These are phyloP conservation scores for Pluteus cervinus DNA, from an alignment of 768 basidiomycete species.

Conservation along the genomic window DNA sequence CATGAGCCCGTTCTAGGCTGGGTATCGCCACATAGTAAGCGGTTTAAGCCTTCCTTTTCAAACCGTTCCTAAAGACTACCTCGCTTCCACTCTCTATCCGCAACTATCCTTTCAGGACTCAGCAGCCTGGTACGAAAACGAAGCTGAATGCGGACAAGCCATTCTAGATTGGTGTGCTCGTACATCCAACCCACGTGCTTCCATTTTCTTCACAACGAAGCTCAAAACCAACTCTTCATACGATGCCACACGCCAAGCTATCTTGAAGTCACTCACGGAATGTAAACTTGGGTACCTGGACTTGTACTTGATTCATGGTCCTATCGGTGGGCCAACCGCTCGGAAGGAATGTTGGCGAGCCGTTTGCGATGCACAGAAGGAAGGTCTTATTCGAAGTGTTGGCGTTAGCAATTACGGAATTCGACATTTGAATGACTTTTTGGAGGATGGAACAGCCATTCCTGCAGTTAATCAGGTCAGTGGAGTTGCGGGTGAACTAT, in stretches of 20 bases:
- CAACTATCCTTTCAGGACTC: slow-evolving; percentile 31
- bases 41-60: slow-evolving; percentile 3
- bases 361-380: slow-evolving; percentile 55
- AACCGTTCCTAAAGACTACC: slow-evolving; percentile 13
- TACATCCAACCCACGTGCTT: slow-evolving; percentile 44
- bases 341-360: slow-evolving; percentile 63
- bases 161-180: slow-evolving; percentile 47
- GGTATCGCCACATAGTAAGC: slow-evolving; percentile 59
- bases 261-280: slow-evolving; percentile 44
- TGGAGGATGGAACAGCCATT: slow-evolving; percentile 36
- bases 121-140: slow-evolving; percentile 58
- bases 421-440: slow-evolving; percentile 50
- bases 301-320: slow-evolving; percentile 66
- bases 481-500: no score
- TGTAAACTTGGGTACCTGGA: slow-evolving; percentile 63
- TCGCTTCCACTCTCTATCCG: slow-evolving; percentile 13
- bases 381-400: slow-evolving; percentile 52
- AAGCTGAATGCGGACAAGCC: slow-evolving; percentile 55
- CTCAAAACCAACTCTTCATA: slow-evolving; percentile 53
- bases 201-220: slow-evolving; percentile 70
- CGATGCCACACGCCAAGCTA: slow-evolving; percentile 38
- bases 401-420: slow-evolving; percentile 62
- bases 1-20: slow-evolving; percentile 32
- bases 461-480: slow-evolving; percentile 59
- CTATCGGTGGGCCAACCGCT: slow-evolving; percentile 52